Conservation (phyloP, 805 yeast species). For the Naumovozyma dairenensis region DNA sequence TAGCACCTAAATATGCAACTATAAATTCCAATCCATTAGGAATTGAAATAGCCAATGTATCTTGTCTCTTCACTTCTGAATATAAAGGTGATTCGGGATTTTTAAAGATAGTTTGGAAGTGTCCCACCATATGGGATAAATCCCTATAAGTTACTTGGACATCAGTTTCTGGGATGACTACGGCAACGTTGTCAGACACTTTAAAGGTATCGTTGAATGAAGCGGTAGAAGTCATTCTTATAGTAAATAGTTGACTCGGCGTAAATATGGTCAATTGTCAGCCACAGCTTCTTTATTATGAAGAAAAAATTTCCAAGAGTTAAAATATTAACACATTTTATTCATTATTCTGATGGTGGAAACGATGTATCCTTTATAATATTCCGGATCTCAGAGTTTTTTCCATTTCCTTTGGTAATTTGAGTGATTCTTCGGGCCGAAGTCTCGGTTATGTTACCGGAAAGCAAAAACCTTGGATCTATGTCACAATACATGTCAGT, state of each 20-base stretch:
- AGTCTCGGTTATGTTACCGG: too few relatives aligned
- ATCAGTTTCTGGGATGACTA: slow-evolving; percentile 39
- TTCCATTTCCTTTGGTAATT: too few relatives aligned
- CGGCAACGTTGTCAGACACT: slow-evolving; percentile 33
- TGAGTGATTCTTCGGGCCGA: too few relatives aligned
- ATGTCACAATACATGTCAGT: too few relatives aligned
- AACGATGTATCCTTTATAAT: too few relatives aligned
- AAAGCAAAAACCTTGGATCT: too few relatives aligned
- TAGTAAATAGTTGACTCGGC: background rate
- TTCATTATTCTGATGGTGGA: too few relatives aligned
- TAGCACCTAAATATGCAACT: slow-evolving; percentile 45
- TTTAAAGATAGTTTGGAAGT: slow-evolving; percentile 40
- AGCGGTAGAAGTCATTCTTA: slow-evolving; percentile 24
- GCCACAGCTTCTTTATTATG: too few relatives aligned
- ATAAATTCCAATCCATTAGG: slow-evolving; percentile 54
- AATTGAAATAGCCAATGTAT: slow-evolving; percentile 48
- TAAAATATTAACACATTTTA: too few relatives aligned
- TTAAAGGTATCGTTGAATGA: slow-evolving; percentile 32
- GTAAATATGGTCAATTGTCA: too few relatives aligned
- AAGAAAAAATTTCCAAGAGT: too few relatives aligned
- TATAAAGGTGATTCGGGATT: slow-evolving; percentile 35
- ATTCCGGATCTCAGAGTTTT: too few relatives aligned
- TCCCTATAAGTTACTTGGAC: slow-evolving; percentile 36
- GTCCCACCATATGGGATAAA: slow-evolving; percentile 36
- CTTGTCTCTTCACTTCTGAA: slow-evolving; percentile 28